A percentile compares a stretch with the other conserved stretches of the same genome.
Conservation (phyloP, 2,329 filamentous ascomycete genomes). For the Didymella segeticola region DNA sequence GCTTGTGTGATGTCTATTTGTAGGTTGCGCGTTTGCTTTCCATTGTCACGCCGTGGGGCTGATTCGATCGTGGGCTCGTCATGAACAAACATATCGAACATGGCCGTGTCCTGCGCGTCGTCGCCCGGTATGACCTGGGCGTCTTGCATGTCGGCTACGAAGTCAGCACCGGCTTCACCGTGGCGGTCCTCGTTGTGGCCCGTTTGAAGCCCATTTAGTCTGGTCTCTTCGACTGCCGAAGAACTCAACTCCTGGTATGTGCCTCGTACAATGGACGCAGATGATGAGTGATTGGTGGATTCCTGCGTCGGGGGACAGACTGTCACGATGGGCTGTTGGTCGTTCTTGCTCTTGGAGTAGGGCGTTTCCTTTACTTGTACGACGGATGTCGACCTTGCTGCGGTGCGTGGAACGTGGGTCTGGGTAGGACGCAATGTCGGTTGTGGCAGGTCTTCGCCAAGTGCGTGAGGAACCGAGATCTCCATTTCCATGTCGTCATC, state of each 20-base stretch:
- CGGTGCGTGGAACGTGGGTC: background rate
- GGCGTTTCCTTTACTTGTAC: slow-evolving; percentile 44
- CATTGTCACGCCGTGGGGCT: background rate
- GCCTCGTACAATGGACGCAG: slow-evolving; percentile 33
- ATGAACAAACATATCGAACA: background rate
- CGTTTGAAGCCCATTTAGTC: background rate
- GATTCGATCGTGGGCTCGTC: background rate
- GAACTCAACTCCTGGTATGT: slow-evolving; percentile 29
- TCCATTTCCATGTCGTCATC: slow-evolving; percentile 44
- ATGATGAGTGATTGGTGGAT: slow-evolving; percentile 27
- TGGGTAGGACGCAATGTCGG: background rate
- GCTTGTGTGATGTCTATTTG: background rate
- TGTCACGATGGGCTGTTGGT: background rate
- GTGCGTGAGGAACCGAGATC: slow-evolving; percentile 33
- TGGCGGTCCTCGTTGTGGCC: background rate
- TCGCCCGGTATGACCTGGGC: background rate
- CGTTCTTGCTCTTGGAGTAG: slow-evolving; percentile 26
- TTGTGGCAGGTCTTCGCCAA: slow-evolving; percentile 31
- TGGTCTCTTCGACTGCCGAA: slow-evolving; percentile 8
- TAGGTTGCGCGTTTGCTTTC: background rate
- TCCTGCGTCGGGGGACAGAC: slow-evolving; percentile 10
- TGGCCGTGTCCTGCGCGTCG: background rate
- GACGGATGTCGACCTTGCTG: slow-evolving; percentile 7
- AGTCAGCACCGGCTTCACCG: background rate
- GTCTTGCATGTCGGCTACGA: background rate